Conservation (phyloP, 345 rosid species). For the Excoecaria agallocha region DNA sequence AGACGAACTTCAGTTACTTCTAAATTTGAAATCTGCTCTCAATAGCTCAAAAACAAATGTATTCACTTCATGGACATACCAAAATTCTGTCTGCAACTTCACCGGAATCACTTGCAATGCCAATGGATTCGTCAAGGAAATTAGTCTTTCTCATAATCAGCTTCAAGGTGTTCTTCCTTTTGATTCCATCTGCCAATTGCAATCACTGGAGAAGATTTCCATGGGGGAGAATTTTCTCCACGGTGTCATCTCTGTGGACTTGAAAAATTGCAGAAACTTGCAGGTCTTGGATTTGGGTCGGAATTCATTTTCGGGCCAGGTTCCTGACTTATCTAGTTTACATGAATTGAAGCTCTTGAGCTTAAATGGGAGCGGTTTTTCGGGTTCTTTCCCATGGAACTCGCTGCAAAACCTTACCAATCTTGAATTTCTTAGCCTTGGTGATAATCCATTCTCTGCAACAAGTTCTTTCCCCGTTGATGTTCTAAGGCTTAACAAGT, state of each 20-base stretch:
- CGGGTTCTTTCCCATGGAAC: conserved; percentile 69
- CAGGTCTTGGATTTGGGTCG: conserved; percentile 53
- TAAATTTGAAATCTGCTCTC: conserved; percentile 46
- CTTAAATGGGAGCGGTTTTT: conserved; percentile 61
- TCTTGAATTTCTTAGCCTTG: conserved; percentile 63
- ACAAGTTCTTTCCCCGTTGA: conserved; percentile 55
- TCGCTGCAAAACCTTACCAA: conserved; percentile 49
- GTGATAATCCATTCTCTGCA: conserved; percentile 59
- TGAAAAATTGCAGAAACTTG: conserved; percentile 49
- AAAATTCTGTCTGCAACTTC: conserved; percentile 16
- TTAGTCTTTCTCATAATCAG: conserved; percentile 47
- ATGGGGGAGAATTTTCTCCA: conserved; percentile 48
- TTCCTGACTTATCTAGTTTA: conserved; percentile 58
- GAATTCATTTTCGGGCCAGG: conserved; percentile 58
- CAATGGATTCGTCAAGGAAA: conserved; percentile 46
- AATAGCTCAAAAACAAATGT: conserved; percentile 29
- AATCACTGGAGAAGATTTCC: conserved; percentile 47
- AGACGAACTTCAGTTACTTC: conserved; percentile 41
- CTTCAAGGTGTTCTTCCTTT: conserved; percentile 57
- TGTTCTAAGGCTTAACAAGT: conserved; percentile 43
- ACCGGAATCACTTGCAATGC: conserved; percentile 53
- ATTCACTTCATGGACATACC: conserved; percentile 50
- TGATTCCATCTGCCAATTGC: conserved; percentile 48
- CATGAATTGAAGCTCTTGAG: conserved; percentile 41
- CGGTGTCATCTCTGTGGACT: conserved; percentile 35